Base-by-base conservation (phyloP, 768 basidiomycete species). In the Auricularia sp. region DNA sequence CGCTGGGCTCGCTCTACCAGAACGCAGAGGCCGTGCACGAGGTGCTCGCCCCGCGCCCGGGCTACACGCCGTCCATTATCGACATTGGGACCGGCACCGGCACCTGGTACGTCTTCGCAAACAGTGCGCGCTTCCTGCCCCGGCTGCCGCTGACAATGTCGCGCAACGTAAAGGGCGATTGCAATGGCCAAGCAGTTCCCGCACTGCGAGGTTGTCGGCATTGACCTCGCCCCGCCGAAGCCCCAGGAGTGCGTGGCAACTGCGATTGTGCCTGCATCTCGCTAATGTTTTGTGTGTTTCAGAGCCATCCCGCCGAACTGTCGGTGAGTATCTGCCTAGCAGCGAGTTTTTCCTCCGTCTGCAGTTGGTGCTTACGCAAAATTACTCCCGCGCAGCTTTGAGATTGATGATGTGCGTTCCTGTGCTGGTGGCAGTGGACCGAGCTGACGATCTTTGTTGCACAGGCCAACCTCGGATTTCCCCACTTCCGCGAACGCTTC, bases 71-170 rank as follows among this genome's bases (percentile, higher is more conserved):
- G 18, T 66, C 68, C 3, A 70, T 74, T 24, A 63, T 75, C 14
- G 75, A 76, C 59, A 70, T 75, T 24, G 74, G 75, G 6, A 72
- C 73, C 10, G 74, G 74, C n/a, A 73, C 74, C 51, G 74, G 75
- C 42, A 73, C 72, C 42, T 76, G 75, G 75, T 73, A 37, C 66
- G 68, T 68, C 33, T n/a, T n/a, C 44, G 24, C 37, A 34, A 13
- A 62, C 42, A 39, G n/a, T 62, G 44, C 39, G 39, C 47, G 14
- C 47, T 18, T 21, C 6, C 16, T 18, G 47, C 47, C 14, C 47
- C 14, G 47, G 18, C 47, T 18, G 21, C 14, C 47, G 21, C 47
- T 51, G 47, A 21, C 54, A 14, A 59, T 54, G 64, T 64, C 63
- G 18, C 18, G 29, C 56, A 21, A 6, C 56, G 29, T 54, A 24